Percentiles rank a stretch among this genome's conserved stretches.
These are phyloP conservation scores for Paramecium pentaurelia DNA, from an alignment of 73 alveolate genomes.

Conservation along the genomic window DNA sequence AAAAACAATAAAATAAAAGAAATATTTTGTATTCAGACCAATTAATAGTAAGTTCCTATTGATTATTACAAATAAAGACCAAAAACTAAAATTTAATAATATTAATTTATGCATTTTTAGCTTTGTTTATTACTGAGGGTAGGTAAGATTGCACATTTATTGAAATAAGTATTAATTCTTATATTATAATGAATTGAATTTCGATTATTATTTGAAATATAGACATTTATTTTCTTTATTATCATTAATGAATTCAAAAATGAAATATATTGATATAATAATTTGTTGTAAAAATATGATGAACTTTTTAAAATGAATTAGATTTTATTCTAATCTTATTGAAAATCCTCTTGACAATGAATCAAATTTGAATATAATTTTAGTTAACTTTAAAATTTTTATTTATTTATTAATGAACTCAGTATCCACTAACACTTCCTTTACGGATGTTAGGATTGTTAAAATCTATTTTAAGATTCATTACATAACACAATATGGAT, in stretches of 20 bases:
- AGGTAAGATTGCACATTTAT: neutral
- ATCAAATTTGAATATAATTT: neutral
- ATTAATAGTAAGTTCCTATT: neutral
- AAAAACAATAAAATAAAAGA: neutral
- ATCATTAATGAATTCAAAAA: neutral
- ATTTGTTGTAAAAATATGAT: neutral
- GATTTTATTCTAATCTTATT: neutral
- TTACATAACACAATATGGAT: slow-evolving; percentile 13
- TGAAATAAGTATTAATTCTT: neutral
- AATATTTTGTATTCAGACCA: neutral
- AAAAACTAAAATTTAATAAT: neutral
- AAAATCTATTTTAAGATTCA: slow-evolving; percentile 4
- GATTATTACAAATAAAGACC: neutral
- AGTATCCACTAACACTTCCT: neutral
- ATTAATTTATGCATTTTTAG: neutral
- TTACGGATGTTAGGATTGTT: neutral
- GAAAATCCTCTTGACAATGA: neutral
- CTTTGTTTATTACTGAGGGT: neutral
- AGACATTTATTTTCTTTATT: neutral
- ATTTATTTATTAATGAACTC: neutral
- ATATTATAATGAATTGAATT: neutral
- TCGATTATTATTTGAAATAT: neutral
- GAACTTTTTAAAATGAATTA: neutral
- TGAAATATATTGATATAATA: neutral
- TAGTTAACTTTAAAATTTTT: neutral